A percentile compares a stretch with the other conserved stretches of the same genome.
Conservation (phyloP, 352 stramenopile species). For the Phytophthora parvispora region DNA sequence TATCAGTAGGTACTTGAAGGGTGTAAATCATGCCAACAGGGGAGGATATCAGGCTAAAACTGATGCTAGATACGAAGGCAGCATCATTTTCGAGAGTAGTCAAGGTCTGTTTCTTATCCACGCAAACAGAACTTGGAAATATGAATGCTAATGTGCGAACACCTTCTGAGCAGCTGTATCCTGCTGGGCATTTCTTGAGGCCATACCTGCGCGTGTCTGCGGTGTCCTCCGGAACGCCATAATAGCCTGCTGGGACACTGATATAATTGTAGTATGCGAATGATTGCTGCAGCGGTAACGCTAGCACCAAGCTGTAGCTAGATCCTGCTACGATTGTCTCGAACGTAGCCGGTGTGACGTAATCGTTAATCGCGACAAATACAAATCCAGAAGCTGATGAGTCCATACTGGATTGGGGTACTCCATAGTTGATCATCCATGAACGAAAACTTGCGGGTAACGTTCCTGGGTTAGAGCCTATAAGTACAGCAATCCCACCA, state of each 20-base stretch:
- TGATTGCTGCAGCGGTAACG: slow-evolving; percentile 41
- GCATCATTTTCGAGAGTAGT: slow-evolving; percentile 43
- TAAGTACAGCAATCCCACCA: slow-evolving; percentile 23
- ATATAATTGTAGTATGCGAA: slow-evolving; percentile 36
- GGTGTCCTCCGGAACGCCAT: slow-evolving; percentile 52
- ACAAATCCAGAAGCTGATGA: slow-evolving; percentile 34
- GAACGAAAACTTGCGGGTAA: slow-evolving; percentile 17
- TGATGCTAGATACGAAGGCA: slow-evolving; percentile 39
- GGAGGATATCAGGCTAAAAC: slow-evolving; percentile 42
- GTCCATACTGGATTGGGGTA: slow-evolving; percentile 22
- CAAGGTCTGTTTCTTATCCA: slow-evolving; percentile 41
- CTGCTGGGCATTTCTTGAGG: slow-evolving; percentile 45
- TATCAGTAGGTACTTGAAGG: neutral
- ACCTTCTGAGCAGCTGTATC: slow-evolving; percentile 52
- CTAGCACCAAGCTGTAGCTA: slow-evolving; percentile 17
- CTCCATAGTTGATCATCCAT: slow-evolving; percentile 22
- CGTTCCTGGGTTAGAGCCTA: slow-evolving; percentile 5
- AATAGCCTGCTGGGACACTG: slow-evolving; percentile 55
- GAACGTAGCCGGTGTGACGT: slow-evolving; percentile 25
- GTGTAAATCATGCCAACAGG: slow-evolving; percentile 28
- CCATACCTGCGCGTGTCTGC: slow-evolving; percentile 37
- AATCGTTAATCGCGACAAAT: slow-evolving; percentile 30
- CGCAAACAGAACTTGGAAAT: slow-evolving; percentile 52
- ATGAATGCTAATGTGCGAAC: slow-evolving; percentile 32
- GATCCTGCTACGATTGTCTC: slow-evolving; percentile 10